Conservation (phyloP, 768 basidiomycete genomes). For the Pisolithus sp. region DNA sequence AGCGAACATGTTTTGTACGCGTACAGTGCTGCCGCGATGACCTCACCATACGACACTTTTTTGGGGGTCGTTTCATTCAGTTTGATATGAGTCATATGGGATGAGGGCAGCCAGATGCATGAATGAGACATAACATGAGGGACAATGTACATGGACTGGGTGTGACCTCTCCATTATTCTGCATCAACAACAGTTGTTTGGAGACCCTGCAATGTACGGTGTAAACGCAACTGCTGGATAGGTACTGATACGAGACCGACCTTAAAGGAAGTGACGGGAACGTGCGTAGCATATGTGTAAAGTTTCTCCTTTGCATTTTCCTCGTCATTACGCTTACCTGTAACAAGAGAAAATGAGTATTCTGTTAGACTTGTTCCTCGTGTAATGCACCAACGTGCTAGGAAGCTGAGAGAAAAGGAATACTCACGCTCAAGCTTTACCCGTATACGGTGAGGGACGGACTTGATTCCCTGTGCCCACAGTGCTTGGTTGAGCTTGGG, state of each 20-base stretch:
- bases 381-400: too few relatives aligned
- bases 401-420: neutral
- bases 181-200: slow-evolving; percentile 79
- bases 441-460: slow-evolving; percentile 85
- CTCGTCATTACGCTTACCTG: slow-evolving; percentile 79
- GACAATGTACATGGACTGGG: slow-evolving; percentile 12
- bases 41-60: neutral
- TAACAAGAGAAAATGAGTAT: neutral
- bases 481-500: slow-evolving; percentile 95
- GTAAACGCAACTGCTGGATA: neutral
- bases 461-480: slow-evolving; percentile 93
- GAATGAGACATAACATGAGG: slow-evolving; percentile 10
- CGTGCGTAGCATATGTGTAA: slow-evolving; percentile 82
- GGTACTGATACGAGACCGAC: slow-evolving; percentile 35
- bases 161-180: slow-evolving; percentile 42
- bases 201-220: slow-evolving; percentile 53
- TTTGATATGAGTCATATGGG: slow-evolving; percentile 22
- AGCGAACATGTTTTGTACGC: too few relatives aligned
- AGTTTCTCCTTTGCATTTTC: slow-evolving; percentile 86
- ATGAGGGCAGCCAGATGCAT: slow-evolving; percentile 22
- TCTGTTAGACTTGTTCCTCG: slow-evolving; percentile 2
- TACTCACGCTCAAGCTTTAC: slow-evolving; percentile 88
- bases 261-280: slow-evolving; percentile 80
- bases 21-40: too few relatives aligned
- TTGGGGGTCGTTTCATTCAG: slow-evolving; percentile 15